phyloP scores from a whole-genome alignment of 73 alveolate genomes.

The Symbiodinium natans region DNA sequence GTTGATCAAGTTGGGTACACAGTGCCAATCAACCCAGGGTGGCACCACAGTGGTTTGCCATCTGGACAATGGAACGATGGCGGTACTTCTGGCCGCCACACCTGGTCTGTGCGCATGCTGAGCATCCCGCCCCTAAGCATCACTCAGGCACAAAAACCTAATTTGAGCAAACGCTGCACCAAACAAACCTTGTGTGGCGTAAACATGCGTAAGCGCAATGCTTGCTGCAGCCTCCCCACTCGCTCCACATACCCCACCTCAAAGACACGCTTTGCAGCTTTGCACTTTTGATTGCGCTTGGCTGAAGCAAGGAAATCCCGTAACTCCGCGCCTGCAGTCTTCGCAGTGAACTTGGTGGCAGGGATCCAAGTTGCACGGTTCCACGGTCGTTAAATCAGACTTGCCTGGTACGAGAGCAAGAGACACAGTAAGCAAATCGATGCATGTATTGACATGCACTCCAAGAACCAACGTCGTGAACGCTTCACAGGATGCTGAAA shows the following conservation, averaged over 20 bases:
- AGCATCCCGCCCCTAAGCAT: no score
- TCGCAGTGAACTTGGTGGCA: slow-evolving; percentile 56
- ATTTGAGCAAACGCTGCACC: not conserved
- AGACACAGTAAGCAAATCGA: no score
- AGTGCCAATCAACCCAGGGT: not conserved
- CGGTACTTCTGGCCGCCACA: slow-evolving; percentile 91
- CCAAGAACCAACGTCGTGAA: no score
- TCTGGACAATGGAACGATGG: slow-evolving; percentile 80
- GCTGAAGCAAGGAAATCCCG: no score
- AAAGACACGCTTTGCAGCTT: no score
- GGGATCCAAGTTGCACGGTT: slow-evolving; percentile 79
- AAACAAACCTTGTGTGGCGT: not conserved
- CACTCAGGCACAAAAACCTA: no score
- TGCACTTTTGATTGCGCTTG: no score
- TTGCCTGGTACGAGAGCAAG: no score
- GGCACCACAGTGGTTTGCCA: slow-evolving; percentile 83
- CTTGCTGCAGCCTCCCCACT: slow-evolving; percentile 89
- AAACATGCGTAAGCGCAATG: not conserved
- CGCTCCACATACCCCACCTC: slow-evolving; percentile 90
- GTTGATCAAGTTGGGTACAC: no score
- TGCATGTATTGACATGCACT: no score
- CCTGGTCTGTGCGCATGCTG: not conserved
- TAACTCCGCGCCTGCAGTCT: slow-evolving; percentile 48
- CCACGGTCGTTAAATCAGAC: slow-evolving; percentile 69
- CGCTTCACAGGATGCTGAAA: no score